Evolutionary conservation across 2,329 filamentous ascomycete species (phyloP), one percentile per base, ranked within the genome.

Genomic region (Emydomyces testavorans): DNA sequence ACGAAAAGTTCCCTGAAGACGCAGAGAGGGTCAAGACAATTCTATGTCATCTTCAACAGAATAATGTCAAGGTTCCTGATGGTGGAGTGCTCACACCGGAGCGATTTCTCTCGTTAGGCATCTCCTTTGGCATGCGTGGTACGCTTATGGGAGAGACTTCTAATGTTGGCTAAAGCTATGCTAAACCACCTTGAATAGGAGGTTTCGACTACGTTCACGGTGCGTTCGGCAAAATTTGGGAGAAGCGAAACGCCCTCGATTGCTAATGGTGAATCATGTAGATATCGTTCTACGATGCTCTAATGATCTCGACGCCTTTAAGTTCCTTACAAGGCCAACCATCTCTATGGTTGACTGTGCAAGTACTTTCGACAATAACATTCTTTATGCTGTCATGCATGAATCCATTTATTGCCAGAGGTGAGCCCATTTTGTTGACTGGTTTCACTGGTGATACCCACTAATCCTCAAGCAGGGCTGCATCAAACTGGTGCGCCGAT

Each of bases 371-470:
- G 88, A 95, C 59, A 76, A 78, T 34, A 79, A 80, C 55, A 79
- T 90, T 48, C 78, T 95, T 51, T 96, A 95, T 62, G 83, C 85
- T 20, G 72, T 95, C 32, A 70, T 95, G 2, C 90, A 96, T 61
- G 90, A 96, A 65, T 74, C 85, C 6, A 82, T 89, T 56, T 96
- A 95, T 71, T 90, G 83, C 62, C 78, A 84, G 63, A 77, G 78
- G 51, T 76, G 71, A 50, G 60, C 32, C 21, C 10, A 2, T 53
- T 50, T 34, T 29, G 20, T 6, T 52, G 48, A 2, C 4, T n/a
- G 15, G 20, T 7, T 16, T 28, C 8, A 21, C n/a, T 7, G 11
- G 18, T 7, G 18, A 32, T 16, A 28, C 6, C 18, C 6, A 32
- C 37, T 41, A 32, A 40, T 20, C 10, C 21, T 18, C 6, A 8